Conservation (phyloP, 176 grass and related monocot genomes). For the Typha latifolia region DNA sequence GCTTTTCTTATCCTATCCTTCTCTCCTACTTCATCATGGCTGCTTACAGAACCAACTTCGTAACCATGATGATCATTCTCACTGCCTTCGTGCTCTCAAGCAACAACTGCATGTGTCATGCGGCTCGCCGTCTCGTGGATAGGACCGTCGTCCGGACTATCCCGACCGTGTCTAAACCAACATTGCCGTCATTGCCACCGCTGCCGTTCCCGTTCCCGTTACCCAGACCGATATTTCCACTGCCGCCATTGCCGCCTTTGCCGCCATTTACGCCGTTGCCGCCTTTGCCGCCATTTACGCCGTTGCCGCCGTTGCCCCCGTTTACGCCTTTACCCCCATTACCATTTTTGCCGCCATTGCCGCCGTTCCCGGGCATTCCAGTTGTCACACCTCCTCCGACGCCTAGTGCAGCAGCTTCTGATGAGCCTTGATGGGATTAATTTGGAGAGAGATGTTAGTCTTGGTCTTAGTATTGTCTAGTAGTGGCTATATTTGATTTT, state of each 20-base stretch:
- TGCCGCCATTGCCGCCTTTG: not conserved
- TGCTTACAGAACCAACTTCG: conserved; percentile 19
- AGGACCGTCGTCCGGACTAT: not conserved
- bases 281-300: too few relatives aligned
- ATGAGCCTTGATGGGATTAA: too few relatives aligned
- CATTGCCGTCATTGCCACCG: not conserved
- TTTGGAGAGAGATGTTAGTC: too few relatives aligned
- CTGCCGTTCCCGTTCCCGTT: not conserved
- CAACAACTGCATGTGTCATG: conserved; percentile 9
- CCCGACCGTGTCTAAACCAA: not conserved
- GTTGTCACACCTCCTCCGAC: too few relatives aligned
- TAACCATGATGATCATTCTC: conserved; percentile 2
- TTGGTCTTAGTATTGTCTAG: too few relatives aligned
- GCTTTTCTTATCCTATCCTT: not conserved
- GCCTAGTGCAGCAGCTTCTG: too few relatives aligned
- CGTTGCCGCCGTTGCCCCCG: not conserved
- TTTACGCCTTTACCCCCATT: too few relatives aligned
- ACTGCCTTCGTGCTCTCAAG: not conserved
- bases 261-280: not conserved
- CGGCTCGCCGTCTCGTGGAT: conserved; percentile 22
- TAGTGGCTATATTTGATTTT: too few relatives aligned
- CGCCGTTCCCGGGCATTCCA: too few relatives aligned
- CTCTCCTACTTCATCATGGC: too few relatives aligned
- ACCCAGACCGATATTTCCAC: too few relatives aligned
- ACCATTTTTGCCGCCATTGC: too few relatives aligned